Evolutionary conservation across 169 alveolate species (phyloP).

Genomic region (Sarcocystis neurona): DNA sequence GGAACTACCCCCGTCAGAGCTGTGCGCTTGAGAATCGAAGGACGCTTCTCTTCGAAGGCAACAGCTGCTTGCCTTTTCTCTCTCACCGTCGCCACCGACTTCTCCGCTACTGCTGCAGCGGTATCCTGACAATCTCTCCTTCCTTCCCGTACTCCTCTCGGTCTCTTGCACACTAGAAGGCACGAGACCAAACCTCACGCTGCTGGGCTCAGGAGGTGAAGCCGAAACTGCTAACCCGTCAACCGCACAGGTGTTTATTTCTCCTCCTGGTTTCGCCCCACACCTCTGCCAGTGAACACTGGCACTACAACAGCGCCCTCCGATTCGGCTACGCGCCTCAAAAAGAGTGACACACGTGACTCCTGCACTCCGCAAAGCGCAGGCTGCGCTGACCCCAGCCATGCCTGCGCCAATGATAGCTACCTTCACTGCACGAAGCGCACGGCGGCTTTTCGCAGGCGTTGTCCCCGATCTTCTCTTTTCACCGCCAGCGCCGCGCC

Average conservation of each 20-base stretch:
- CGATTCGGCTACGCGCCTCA: slow-evolving; percentile 49
- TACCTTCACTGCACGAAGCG: too few species aligned
- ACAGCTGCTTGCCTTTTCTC: too few species aligned
- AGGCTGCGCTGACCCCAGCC: slow-evolving; percentile 48
- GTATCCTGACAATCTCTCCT: too few species aligned
- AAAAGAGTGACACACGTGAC: slow-evolving; percentile 32
- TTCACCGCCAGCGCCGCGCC: too few species aligned
- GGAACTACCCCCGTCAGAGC: too few species aligned
- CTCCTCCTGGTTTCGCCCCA: neutral
- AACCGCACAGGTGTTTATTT: neutral
- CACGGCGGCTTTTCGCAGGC: too few species aligned
- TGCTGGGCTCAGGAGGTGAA: neutral
- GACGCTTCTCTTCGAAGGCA: too few species aligned
- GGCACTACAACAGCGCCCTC: slow-evolving; percentile 56
- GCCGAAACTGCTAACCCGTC: neutral
- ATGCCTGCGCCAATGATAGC: slow-evolving; percentile 55
- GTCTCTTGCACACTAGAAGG: neutral
- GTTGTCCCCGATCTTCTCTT: too few species aligned
- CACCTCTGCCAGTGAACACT: neutral
- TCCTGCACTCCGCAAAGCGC: neutral
- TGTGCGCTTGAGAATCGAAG: too few species aligned
- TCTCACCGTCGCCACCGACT: too few species aligned
- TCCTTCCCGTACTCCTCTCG: neutral
- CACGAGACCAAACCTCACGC: neutral
- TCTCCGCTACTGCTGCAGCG: too few species aligned